These are phyloP conservation scores for Rhizopogon sp. DNA, from an alignment of 768 basidiomycete genomes.

Conservation along the genomic window DNA sequence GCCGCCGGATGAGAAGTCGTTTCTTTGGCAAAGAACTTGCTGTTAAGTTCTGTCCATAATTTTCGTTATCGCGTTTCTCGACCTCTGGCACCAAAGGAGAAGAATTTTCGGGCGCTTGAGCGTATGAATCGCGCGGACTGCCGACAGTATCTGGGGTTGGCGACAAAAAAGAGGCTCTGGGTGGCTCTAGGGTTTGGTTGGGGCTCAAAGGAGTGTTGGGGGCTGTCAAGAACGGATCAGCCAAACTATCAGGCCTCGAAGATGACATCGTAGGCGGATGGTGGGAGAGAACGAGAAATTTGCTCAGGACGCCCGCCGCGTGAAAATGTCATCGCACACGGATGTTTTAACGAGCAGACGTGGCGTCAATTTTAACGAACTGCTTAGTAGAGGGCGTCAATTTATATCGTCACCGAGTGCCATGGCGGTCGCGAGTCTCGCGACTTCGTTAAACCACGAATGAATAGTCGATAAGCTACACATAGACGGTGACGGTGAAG, in stretches of 20 bases:
- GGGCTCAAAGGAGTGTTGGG: constrained; percentile 9
- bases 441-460: too few relatives aligned
- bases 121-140: constrained; percentile 18
- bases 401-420: too few relatives aligned
- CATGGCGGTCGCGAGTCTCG: too few relatives aligned
- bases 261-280: constrained; percentile 3
- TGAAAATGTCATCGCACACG: too few relatives aligned
- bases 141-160: constrained; percentile 12
- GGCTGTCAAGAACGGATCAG: constrained; percentile 7
- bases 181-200: constrained; percentile 7
- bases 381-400: too few relatives aligned
- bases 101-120: constrained; percentile 16
- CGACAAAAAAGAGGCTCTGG: constrained; percentile 22
- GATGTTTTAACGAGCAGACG: too few relatives aligned
- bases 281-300: neutral
- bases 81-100: constrained; percentile 18
- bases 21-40: constrained; percentile 5
- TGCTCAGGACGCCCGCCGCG: neutral
- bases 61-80: constrained; percentile 13
- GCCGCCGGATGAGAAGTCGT: constrained; percentile 16
- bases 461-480: too few relatives aligned
- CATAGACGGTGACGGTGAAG: too few relatives aligned
- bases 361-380: too few relatives aligned
- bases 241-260: constrained; percentile 16
- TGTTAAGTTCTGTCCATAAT: neutral